Conservation (phyloP, 2,329 filamentous ascomycete species). For the Calonectria pseudoreteaudii region DNA sequence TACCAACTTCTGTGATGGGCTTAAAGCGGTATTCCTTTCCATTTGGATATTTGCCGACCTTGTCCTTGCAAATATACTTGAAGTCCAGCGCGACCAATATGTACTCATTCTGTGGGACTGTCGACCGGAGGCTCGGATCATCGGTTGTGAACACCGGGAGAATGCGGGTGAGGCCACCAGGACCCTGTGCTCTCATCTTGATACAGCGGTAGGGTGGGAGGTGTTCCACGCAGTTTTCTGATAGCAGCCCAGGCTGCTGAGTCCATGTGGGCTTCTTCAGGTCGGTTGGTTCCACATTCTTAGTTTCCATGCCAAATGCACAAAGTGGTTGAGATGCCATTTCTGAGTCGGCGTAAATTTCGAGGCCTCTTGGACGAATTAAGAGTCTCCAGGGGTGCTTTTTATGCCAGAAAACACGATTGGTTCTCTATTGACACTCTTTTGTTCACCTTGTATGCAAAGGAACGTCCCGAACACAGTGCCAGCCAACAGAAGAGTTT, state of each 20-base stretch:
- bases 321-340: neutral
- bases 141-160: neutral
- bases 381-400: neutral
- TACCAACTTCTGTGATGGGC: constrained; percentile 23
- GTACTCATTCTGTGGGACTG: constrained; percentile 16
- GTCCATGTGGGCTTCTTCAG: neutral
- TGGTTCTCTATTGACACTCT: neutral
- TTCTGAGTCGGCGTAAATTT: neutral
- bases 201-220: neutral
- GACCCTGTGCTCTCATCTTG: neutral
- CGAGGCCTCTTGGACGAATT: neutral
- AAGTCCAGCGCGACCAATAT: constrained; percentile 26
- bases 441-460: neutral
- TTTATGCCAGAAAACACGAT: neutral
- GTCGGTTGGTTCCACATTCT: neutral
- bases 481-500: neutral
- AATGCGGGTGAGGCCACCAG: neutral
- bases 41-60: neutral
- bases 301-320: neutral
- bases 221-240: neutral
- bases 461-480: neutral
- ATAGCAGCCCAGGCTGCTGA: neutral
- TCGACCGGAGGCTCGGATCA: neutral
- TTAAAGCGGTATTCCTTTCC: constrained; percentile 1
- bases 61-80: constrained; percentile 20